Conservation (phyloP, 208 protist species). For the Tetramitus jugosus region DNA sequence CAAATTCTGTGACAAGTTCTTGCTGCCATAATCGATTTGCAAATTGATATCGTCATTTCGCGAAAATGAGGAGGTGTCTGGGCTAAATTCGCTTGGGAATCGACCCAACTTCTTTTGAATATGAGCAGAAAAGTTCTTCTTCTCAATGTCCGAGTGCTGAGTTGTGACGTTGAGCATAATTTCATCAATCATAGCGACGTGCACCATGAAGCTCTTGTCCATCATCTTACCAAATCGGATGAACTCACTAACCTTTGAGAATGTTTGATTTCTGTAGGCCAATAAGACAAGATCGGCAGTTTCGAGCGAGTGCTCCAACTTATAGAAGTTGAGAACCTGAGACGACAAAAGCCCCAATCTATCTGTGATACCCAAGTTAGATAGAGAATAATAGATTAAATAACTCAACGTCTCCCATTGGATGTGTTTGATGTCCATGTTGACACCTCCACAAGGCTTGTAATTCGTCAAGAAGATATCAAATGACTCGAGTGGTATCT, state of each 20-base stretch:
- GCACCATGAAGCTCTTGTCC: neutral
- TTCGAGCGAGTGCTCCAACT: neutral
- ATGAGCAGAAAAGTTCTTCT: neutral
- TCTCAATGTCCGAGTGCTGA: neutral
- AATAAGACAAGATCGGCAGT: neutral
- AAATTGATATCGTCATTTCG: neutral
- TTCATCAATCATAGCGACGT: neutral
- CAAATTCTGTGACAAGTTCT: neutral
- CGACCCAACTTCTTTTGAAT: neutral
- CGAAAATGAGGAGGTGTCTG: neutral
- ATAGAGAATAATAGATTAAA: neutral
- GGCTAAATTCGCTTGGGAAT: neutral
- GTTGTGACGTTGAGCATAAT: neutral
- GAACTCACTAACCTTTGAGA: neutral
- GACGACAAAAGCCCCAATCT: neutral
- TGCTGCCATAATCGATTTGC: neutral
- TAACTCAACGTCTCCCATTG: neutral
- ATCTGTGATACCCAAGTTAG: neutral
- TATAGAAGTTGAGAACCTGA: neutral
- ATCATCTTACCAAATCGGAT: too few species aligned
- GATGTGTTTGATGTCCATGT: conserved; percentile 3
- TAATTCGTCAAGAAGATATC: too few species aligned
- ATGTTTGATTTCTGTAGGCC: neutral
- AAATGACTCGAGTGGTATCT: too few species aligned
- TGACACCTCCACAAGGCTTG: too few species aligned